phyloP scores from a whole-genome alignment of 2,329 filamentous ascomycete species.

The Rhexocercosporidium sp. region DNA sequence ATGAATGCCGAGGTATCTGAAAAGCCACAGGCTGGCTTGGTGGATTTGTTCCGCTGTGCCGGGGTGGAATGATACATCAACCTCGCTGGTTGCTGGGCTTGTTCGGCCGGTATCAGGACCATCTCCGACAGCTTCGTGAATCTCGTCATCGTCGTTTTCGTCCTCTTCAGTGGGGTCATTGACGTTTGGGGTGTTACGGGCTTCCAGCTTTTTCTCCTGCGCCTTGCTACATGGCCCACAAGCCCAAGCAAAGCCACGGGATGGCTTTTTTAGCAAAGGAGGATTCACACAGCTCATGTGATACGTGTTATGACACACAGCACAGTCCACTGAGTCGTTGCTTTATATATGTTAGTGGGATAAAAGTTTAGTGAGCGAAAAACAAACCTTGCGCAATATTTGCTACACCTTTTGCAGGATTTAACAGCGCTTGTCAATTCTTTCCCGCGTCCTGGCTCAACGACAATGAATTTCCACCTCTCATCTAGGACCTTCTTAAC shows the following conservation, averaged over 20 bases:
- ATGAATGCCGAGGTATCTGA: slow-evolving; percentile 93
- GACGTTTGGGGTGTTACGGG: slow-evolving; percentile 80
- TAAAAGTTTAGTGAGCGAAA: background rate
- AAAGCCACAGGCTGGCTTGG: slow-evolving; percentile 94
- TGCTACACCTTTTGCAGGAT: slow-evolving; percentile 88
- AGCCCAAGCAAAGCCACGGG: slow-evolving; percentile 96
- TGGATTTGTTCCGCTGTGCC: slow-evolving; percentile 87
- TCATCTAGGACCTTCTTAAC: slow-evolving; percentile 97
- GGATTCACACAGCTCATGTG: slow-evolving; percentile 98
- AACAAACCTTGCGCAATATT: slow-evolving; percentile 88
- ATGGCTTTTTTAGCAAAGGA: slow-evolving; percentile 91
- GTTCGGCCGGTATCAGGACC: slow-evolving; percentile 63
- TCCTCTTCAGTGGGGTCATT: slow-evolving; percentile 72
- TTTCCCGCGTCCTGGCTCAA: slow-evolving; percentile 92
- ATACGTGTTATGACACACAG: slow-evolving; percentile 92
- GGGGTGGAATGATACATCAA: slow-evolving; percentile 59
- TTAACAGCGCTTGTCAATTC: slow-evolving; percentile 96
- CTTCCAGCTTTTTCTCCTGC: slow-evolving; percentile 92
- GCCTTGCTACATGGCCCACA: slow-evolving; percentile 94
- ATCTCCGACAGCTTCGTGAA: slow-evolving; percentile 56
- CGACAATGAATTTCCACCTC: slow-evolving; percentile 94
- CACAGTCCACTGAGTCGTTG: slow-evolving; percentile 95
- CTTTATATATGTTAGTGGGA: slow-evolving; percentile 49
- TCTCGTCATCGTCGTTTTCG: slow-evolving; percentile 74
- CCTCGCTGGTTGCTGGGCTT: slow-evolving; percentile 64